phyloP scores from a whole-genome alignment of 208 protist species.

The Borovskyia barvae region DNA sequence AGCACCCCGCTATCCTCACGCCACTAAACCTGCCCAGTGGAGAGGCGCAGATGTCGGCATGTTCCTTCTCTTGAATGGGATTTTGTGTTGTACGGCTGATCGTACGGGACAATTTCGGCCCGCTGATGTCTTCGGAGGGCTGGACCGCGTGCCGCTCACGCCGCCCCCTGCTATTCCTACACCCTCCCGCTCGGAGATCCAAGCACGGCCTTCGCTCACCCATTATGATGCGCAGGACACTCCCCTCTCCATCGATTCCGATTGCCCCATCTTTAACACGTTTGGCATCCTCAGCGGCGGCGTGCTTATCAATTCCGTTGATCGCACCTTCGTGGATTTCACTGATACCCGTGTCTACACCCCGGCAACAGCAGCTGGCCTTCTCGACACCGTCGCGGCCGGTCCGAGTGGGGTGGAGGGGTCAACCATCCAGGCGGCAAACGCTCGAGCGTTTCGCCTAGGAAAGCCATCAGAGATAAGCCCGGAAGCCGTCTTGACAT shows the following conservation, averaged over 20 bases:
- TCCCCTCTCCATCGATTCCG: constrained; percentile 14
- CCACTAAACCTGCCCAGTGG: background rate
- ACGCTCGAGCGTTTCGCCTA: constrained; percentile 21
- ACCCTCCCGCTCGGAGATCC: background rate
- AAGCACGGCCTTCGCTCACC: no score
- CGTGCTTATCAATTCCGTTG: constrained; percentile 47
- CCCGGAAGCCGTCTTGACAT: no score
- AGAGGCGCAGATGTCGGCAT: constrained; percentile 16
- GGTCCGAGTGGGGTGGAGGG: no score
- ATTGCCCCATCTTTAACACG: constrained; percentile 58
- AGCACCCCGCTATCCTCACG: no score
- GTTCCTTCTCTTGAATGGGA: constrained; percentile 69
- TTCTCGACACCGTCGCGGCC: no score
- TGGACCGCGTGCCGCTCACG: constrained; percentile 12
- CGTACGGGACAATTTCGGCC: constrained; percentile 53
- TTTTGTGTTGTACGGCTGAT: constrained; percentile 63
- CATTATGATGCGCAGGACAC: background rate
- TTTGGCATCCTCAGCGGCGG: constrained; percentile 66
- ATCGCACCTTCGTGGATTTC: constrained; percentile 45
- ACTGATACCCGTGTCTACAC: constrained; percentile 29
- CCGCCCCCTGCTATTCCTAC: background rate
- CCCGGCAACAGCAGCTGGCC: background rate
- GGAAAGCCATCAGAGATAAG: no score
- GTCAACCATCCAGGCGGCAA: no score
- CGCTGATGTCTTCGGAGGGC: constrained; percentile 58